Conservation (phyloP, 75 land plant genomes). For the Larix kaempferi region DNA sequence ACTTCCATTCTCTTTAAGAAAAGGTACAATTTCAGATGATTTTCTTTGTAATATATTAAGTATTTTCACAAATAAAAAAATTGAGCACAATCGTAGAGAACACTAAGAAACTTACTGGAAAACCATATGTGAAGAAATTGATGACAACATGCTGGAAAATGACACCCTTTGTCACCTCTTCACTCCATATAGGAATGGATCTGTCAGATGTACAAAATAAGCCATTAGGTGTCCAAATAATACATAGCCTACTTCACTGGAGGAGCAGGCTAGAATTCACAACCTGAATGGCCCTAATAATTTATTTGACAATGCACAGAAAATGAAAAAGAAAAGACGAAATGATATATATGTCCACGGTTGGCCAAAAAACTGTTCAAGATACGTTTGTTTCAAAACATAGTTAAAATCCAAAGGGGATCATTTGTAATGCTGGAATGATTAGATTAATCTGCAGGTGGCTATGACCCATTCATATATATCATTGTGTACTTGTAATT, state of each 20-base stretch:
- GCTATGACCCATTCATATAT: too few relatives aligned
- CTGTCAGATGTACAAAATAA: conserved; percentile 24
- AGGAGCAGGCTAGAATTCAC: neutral
- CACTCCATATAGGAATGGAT: conserved; percentile 51
- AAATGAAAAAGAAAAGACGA: too few relatives aligned
- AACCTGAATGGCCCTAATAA: neutral
- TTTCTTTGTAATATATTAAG: too few relatives aligned
- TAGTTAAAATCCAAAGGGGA: too few relatives aligned
- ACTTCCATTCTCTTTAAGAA: neutral
- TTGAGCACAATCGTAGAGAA: neutral
- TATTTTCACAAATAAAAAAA: neutral
- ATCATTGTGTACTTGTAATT: too few relatives aligned
- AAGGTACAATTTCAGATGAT: neutral
- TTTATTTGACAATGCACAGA: neutral
- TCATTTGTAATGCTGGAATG: too few relatives aligned
- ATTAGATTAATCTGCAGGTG: too few relatives aligned
- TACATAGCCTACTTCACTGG: neutral
- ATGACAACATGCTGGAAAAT: conserved; percentile 55
- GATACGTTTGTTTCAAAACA: too few relatives aligned
- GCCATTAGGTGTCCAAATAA: too few relatives aligned
- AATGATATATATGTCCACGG: neutral
- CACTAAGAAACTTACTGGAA: conserved; percentile 60
- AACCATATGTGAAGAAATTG: conserved; percentile 96
- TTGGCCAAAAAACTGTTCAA: neutral
- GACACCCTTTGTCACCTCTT: conserved; percentile 41